Conservation (phyloP, 352 stramenopile species). For the Halophytophthora polymorphica region DNA sequence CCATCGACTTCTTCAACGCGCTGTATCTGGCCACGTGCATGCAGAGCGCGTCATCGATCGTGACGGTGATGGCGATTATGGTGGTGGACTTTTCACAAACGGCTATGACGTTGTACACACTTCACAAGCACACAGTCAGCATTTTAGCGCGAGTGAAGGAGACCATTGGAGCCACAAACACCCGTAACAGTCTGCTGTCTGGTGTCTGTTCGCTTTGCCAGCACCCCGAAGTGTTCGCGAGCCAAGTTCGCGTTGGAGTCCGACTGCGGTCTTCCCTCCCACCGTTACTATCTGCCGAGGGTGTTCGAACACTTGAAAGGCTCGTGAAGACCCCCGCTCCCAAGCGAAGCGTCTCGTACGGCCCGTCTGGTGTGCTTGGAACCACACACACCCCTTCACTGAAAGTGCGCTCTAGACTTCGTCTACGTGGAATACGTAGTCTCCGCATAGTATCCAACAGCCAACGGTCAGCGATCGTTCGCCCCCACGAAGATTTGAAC, state of each 20-base stretch:
- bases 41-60: slow-evolving; percentile 18
- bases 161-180: background rate
- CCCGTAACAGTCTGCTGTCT: background rate
- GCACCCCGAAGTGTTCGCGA: slow-evolving; percentile 2
- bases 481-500: background rate
- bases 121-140: slow-evolving; percentile 5
- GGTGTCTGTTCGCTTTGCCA: slow-evolving; percentile 2
- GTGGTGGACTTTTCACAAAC: slow-evolving; percentile 18
- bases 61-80: slow-evolving; percentile 20
- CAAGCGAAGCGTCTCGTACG: background rate
- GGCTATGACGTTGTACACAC: slow-evolving; percentile 9
- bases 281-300: background rate
- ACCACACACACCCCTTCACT: slow-evolving; percentile 1
- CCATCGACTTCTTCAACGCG: slow-evolving; percentile 28
- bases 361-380: background rate
- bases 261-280: slow-evolving; percentile 9
- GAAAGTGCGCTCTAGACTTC: too few species aligned
- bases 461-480: background rate
- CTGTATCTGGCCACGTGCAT: slow-evolving; percentile 24
- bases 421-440: too few species aligned
- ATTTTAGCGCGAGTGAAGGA: slow-evolving; percentile 2
- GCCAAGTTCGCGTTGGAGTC: slow-evolving; percentile 8
- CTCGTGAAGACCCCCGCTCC: slow-evolving; percentile 3
- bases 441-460: too few species aligned
- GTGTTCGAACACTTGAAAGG: slow-evolving; percentile 1